phyloP scores from a whole-genome alignment of 148 eudicot species.

The Silene latifolia region DNA sequence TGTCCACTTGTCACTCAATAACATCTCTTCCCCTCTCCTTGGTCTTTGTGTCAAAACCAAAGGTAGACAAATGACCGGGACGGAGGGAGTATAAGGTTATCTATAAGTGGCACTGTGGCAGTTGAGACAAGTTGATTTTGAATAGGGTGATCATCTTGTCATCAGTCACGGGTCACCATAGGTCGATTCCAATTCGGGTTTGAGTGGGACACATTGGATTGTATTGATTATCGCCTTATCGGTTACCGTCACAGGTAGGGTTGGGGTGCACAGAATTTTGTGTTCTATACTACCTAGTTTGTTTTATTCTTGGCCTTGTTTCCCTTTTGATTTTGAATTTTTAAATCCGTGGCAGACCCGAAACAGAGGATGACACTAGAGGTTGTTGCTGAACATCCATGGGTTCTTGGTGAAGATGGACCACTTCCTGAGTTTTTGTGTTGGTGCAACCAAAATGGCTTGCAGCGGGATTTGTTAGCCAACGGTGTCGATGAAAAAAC shows the following conservation, averaged over 20 bases:
- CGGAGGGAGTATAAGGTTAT: background rate
- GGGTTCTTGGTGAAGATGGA: slow-evolving; percentile 80
- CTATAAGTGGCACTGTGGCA: background rate
- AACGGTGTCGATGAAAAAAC: slow-evolving; percentile 10
- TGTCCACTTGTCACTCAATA: too few relatives aligned
- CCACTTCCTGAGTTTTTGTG: slow-evolving; percentile 70
- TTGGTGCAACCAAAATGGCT: slow-evolving; percentile 65
- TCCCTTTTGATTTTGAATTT: background rate
- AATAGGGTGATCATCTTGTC: background rate
- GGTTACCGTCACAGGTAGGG: background rate
- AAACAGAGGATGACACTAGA: slow-evolving; percentile 60
- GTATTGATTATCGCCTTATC: background rate
- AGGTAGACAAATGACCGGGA: too few relatives aligned
- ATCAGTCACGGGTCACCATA: background rate
- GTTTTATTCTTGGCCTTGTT: too few relatives aligned
- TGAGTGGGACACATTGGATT: background rate
- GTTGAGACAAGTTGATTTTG: background rate
- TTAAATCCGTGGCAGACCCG: slow-evolving; percentile 54
- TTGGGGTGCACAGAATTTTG: too few relatives aligned
- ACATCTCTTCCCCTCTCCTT: too few relatives aligned
- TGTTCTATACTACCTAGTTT: too few relatives aligned
- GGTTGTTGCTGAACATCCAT: slow-evolving; percentile 62
- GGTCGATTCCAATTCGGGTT: background rate
- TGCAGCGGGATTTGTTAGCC: slow-evolving; percentile 26
- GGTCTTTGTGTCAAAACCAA: too few relatives aligned